phyloP scores from a whole-genome alignment of 2,329 filamentous ascomycete species.

The Verruconis gallopava region DNA sequence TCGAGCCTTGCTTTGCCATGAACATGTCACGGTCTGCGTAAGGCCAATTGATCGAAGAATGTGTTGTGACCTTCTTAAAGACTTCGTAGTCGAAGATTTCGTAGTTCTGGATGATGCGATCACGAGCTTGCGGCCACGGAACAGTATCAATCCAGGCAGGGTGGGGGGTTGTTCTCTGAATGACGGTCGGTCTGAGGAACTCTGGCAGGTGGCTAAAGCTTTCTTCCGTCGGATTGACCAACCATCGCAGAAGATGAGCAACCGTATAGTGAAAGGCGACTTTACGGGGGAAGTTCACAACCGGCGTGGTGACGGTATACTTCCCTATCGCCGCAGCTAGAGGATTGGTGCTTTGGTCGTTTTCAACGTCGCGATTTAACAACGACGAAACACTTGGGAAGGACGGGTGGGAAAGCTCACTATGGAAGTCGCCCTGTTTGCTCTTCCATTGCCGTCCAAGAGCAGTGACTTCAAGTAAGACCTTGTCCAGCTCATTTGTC shows the following conservation, averaged over 20 bases:
- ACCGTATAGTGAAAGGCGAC: not conserved
- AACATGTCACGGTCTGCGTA: not conserved
- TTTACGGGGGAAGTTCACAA: not conserved
- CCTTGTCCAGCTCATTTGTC: not conserved
- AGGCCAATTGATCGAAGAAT: not conserved
- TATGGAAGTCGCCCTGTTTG: not conserved
- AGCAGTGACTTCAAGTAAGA: not conserved
- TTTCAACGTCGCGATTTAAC: not conserved
- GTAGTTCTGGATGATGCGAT: not conserved
- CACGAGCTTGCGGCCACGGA: not conserved
- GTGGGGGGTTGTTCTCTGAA: not conserved
- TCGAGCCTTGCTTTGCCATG: not conserved
- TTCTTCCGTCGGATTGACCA: not conserved
- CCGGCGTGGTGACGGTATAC: not conserved
- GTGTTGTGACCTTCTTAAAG: not conserved
- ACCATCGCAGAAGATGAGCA: not conserved
- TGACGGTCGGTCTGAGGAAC: not conserved
- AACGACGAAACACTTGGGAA: not conserved
- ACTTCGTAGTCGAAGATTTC: not conserved
- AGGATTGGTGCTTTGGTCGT: not conserved
- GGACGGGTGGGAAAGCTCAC: not conserved
- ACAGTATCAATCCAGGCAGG: not conserved
- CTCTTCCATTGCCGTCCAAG: not conserved
- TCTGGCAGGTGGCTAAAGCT: not conserved
- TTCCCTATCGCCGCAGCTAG: not conserved